Evolutionary conservation across 1,139 yeast species (phyloP), one percentile per base, ranked within the genome.

Genomic region (Eremothecium sinecaudum): DNA sequence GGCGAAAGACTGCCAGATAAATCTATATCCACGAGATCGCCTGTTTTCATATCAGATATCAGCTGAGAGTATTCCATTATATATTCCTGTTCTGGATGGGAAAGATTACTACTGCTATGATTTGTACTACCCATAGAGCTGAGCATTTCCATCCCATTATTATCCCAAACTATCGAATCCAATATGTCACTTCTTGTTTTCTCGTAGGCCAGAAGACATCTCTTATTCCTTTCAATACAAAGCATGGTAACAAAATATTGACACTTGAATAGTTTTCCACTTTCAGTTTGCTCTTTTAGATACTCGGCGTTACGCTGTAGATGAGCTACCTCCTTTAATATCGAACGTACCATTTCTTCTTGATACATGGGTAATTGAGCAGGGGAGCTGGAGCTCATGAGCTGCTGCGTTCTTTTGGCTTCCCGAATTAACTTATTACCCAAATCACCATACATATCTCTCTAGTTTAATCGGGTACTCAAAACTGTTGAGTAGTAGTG

Each of bases 371-470:
- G 90, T 1, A 90, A 54, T 15, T 68, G 47, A 4, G 39, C 27
- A 6, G 40, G 37, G 5, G 44, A 42, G 21, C 47, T 40, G 18
- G 39, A 40, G 33, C 47, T 70, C 6, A 79, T 78, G 27, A 90
- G 63, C 29, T 73, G 71, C 39, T 69, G 67, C 0, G 93, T 67
- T 45, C 98, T 64, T 45, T 86, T 80, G 10, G 97, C 92, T 43
- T 90, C 97, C 26, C 77, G 66, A 3, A 83, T 69, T 18, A 90
- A 71, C 53, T 90, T 90, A 40, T 76, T 73, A 1, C 92, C 95
- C 3, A 72, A 53, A 48, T 87, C 97, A 21, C 97, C 97, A 51
- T 83, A 82, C 98, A 90, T 90, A n/a, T n/a, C n/a, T n/a, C n/a
- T n/a, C n/a, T n/a, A n/a, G n/a, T n/a, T n/a, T n/a, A n/a, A n/a